phyloP scores from a whole-genome alignment of 78 protist species.

The Dictyostelium firmibasis region DNA sequence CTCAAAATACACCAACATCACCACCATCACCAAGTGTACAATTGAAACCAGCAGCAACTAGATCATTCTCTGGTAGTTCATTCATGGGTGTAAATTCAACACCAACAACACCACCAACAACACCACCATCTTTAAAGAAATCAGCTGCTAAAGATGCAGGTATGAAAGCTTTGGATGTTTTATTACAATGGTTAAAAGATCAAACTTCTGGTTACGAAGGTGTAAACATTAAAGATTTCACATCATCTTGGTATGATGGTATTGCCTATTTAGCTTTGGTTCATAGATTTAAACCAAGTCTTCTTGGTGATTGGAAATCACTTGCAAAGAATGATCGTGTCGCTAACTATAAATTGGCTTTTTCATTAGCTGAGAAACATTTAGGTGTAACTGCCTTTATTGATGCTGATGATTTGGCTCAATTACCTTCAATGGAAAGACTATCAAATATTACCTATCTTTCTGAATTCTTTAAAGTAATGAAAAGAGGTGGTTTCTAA shows the following conservation, averaged over 20 bases:
- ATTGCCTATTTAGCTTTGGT: constrained; percentile 80
- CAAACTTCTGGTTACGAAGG: constrained; percentile 58
- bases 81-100: background rate
- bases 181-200: constrained; percentile 78
- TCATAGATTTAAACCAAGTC: constrained; percentile 73
- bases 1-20: background rate
- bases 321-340: background rate
- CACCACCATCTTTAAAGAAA: constrained; percentile 1
- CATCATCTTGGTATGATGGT: constrained; percentile 80
- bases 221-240: constrained; percentile 66
- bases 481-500: constrained; percentile 25
- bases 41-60: background rate
- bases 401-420: constrained; percentile 83
- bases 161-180: constrained; percentile 55
- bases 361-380: constrained; percentile 72
- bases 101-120: background rate
- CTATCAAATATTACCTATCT: constrained; percentile 76
- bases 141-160: constrained; percentile 23
- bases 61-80: background rate
- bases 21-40: constrained; percentile 2
- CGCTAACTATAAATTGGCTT: constrained; percentile 71
- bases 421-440: constrained; percentile 73
- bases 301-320: constrained; percentile 22
- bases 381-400: constrained; percentile 81
- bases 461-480: constrained; percentile 65